These are phyloP conservation scores for Hyaloperonospora arabidopsidis DNA, from an alignment of 352 stramenopile genomes.

Conservation along the genomic window DNA sequence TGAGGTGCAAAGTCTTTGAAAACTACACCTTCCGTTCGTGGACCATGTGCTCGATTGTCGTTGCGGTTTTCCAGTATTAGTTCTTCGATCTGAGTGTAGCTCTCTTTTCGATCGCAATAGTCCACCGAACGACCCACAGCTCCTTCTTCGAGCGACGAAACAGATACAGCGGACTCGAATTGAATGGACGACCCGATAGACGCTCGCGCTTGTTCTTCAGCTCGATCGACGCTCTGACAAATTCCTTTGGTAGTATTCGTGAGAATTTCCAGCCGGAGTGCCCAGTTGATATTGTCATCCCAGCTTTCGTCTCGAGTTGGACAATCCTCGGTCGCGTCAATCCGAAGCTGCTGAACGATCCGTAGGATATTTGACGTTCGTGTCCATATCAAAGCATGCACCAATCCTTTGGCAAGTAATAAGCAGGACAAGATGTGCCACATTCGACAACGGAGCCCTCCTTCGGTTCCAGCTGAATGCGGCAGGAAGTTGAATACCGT, in stretches of 20 bases:
- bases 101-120: constrained; percentile 57
- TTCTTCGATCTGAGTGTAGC: constrained; percentile 69
- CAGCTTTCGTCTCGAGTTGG: constrained; percentile 36
- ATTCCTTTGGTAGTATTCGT: constrained; percentile 83
- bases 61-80: constrained; percentile 65
- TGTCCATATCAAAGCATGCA: constrained; percentile 78
- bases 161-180: constrained; percentile 17
- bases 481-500: constrained; percentile 59
- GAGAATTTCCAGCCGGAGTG: constrained; percentile 77
- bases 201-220: constrained; percentile 47
- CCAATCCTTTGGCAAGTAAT: constrained; percentile 68
- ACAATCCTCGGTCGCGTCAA: constrained; percentile 50
- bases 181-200: constrained; percentile 26
- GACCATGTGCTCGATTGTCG: constrained; percentile 29
- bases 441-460: constrained; percentile 46
- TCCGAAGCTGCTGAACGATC: constrained; percentile 62
- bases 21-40: constrained; percentile 49
- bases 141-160: constrained; percentile 19
- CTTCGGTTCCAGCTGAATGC: constrained; percentile 13
- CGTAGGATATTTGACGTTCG: constrained; percentile 74
- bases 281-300: constrained; percentile 81
- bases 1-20: constrained; percentile 78
- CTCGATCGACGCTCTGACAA: constrained; percentile 59
- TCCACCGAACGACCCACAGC: constrained; percentile 17
- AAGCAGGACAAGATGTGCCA: constrained; percentile 71